These are phyloP conservation scores for Leccinum uliginosum DNA, from an alignment of 768 basidiomycete genomes.

Conservation along the genomic window DNA sequence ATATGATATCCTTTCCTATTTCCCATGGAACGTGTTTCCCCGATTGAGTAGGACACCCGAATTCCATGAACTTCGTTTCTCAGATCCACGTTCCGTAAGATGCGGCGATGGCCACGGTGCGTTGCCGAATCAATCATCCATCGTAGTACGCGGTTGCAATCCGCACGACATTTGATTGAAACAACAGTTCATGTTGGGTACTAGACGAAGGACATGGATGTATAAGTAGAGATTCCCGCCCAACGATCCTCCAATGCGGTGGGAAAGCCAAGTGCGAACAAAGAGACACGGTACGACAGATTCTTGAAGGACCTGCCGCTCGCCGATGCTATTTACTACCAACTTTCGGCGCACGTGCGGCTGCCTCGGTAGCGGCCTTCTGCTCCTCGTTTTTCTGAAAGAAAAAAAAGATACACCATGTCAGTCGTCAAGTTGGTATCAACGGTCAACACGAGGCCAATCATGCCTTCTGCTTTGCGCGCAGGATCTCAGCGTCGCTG, in stretches of 20 bases:
- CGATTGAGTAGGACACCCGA: constrained; percentile 9
- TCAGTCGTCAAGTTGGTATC: constrained; percentile 4
- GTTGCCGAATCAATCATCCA: constrained; percentile 12
- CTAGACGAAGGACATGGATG: constrained; percentile 9
- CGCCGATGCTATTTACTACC: constrained; percentile 36
- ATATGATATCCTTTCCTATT: not conserved
- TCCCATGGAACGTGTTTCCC: constrained; percentile 10
- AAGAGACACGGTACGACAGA: constrained; percentile 9
- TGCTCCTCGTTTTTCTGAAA: constrained; percentile 54
- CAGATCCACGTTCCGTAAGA: constrained; percentile 23
- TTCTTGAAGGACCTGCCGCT: constrained; percentile 16
- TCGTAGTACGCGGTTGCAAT: not conserved
- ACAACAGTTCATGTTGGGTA: constrained; percentile 11
- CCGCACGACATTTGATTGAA: not conserved
- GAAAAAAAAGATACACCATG: not conserved
- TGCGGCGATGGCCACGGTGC: constrained; percentile 19
- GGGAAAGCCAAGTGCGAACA: not conserved
- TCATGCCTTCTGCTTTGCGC: constrained; percentile 75
- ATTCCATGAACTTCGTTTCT: not conserved
- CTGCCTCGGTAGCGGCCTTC: constrained; percentile 31
- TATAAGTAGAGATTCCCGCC: constrained; percentile 12
- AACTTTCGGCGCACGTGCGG: constrained; percentile 10
- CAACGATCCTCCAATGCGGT: constrained; percentile 10
- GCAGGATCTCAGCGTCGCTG: constrained; percentile 73
- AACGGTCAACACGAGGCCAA: constrained; percentile 5